These are phyloP conservation scores for Sporothrix pseudoabietina DNA, from an alignment of 2,329 filamentous ascomycete genomes.

Conservation along the genomic window DNA sequence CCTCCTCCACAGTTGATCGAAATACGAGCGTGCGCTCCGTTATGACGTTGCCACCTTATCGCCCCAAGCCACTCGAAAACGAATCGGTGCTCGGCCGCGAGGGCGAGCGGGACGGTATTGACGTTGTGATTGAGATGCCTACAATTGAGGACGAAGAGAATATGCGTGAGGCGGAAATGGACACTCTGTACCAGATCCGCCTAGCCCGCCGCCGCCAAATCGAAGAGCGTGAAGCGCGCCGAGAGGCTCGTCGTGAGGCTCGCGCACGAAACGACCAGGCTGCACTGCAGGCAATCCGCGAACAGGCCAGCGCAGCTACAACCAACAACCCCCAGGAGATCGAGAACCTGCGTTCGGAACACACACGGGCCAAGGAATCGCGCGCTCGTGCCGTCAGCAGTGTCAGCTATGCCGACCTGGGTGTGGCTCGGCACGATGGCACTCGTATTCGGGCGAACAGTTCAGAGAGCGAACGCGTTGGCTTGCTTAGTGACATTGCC, in stretches of 20 bases:
- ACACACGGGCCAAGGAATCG: slow-evolving; percentile 58
- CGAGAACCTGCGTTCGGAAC: slow-evolving; percentile 59
- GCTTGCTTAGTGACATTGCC: slow-evolving; percentile 71
- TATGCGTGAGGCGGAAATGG: slow-evolving; percentile 87
- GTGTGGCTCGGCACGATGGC: slow-evolving; percentile 75
- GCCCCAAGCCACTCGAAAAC: slow-evolving; percentile 67
- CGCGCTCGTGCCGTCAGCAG: slow-evolving; percentile 70
- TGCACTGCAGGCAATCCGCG: slow-evolving; percentile 67
- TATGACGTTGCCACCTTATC: slow-evolving; percentile 89
- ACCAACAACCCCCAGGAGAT: slow-evolving; percentile 55
- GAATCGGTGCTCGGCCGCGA: slow-evolving; percentile 86
- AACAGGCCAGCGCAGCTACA: slow-evolving; percentile 53
- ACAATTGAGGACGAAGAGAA: slow-evolving; percentile 76
- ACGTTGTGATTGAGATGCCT: slow-evolving; percentile 84
- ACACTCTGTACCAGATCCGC: slow-evolving; percentile 86
- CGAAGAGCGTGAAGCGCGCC: slow-evolving; percentile 75
- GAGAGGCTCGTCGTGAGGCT: slow-evolving; percentile 70
- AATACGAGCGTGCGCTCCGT: slow-evolving; percentile 89
- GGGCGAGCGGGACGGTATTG: slow-evolving; percentile 88
- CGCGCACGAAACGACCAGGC: slow-evolving; percentile 68
- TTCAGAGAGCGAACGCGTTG: slow-evolving; percentile 70
- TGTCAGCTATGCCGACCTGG: slow-evolving; percentile 75
- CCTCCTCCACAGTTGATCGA: slow-evolving; percentile 61
- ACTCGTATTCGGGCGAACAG: slow-evolving; percentile 74
- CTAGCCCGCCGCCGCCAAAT: slow-evolving; percentile 73